These are phyloP conservation scores for Ilyonectria robusta DNA, from an alignment of 2,329 filamentous ascomycete genomes.

Conservation along the genomic window DNA sequence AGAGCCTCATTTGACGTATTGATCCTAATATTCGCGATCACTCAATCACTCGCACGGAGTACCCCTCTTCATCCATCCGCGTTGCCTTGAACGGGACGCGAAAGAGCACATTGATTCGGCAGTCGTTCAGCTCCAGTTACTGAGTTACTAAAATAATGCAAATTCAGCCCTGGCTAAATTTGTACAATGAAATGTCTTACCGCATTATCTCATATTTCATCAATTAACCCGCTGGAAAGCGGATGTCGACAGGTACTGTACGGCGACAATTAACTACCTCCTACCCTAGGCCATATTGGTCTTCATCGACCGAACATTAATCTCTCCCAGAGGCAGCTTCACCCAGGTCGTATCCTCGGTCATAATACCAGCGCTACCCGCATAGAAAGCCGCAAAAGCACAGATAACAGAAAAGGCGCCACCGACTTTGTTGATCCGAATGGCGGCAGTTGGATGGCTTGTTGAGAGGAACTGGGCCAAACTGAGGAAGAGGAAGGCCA, in stretches of 20 bases:
- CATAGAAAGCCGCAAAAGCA: constrained; percentile 57
- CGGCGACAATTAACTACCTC: no score
- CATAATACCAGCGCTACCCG: constrained; percentile 58
- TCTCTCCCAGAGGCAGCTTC: constrained; percentile 57
- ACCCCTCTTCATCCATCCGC: no score
- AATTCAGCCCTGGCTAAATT: no score
- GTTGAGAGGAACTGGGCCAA: constrained; percentile 68
- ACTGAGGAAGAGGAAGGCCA: constrained; percentile 72
- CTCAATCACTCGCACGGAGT: no score
- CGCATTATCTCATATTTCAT: not conserved
- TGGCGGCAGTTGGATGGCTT: constrained; percentile 54
- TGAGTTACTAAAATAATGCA: no score
- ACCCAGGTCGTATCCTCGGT: constrained; percentile 58
- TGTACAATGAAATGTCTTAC: no score
- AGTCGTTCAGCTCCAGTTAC: no score
- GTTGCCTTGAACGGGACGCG: no score
- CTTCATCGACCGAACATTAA: constrained; percentile 42
- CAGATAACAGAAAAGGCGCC: constrained; percentile 56
- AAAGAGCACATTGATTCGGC: no score
- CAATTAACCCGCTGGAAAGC: not conserved
- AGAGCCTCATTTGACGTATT: no score
- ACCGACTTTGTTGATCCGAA: constrained; percentile 60
- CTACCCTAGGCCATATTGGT: constrained; percentile 39
- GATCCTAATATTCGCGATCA: no score
- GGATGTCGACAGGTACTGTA: no score